Percentiles rank a stretch among this genome's conserved stretches.
phyloP scores from a whole-genome alignment of 805 yeast species.

The Kodamaea nitidulidarum region DNA sequence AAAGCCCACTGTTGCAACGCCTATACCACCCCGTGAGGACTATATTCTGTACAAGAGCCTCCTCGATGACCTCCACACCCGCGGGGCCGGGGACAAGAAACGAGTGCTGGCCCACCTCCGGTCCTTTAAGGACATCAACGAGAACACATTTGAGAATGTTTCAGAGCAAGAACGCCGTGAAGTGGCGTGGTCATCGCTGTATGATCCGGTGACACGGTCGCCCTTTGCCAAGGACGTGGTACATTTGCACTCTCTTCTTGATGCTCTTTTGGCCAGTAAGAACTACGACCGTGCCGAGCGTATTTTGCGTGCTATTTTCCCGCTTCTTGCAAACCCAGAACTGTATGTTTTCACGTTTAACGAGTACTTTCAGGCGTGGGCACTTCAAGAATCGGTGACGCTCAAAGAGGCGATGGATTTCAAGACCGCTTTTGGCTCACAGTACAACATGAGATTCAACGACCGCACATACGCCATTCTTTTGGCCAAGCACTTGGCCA shows the following conservation, averaged over 20 bases:
- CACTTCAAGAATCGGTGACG: conserved; percentile 37
- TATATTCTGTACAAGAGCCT: conserved; percentile 11
- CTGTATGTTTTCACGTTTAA: conserved; percentile 66
- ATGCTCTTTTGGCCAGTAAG: conserved; percentile 66
- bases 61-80: conserved; percentile 13
- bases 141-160: conserved; percentile 8
- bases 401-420: conserved; percentile 43
- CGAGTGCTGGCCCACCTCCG: conserved; percentile 10
- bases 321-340: conserved; percentile 35
- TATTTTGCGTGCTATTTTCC: conserved; percentile 59
- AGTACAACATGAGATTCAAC: conserved; percentile 33
- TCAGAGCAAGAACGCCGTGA: conserved; percentile 14
- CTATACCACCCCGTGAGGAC: background rate
- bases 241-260: conserved; percentile 72
- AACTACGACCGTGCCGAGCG: conserved; percentile 68
- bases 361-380: conserved; percentile 48
- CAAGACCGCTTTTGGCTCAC: conserved; percentile 28
- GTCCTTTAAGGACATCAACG: conserved; percentile 13
- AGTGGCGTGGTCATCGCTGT: conserved; percentile 37
- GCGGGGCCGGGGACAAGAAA: conserved; percentile 6
- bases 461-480: conserved; percentile 60
- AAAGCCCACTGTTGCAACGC: background rate
- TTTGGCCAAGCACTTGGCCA: conserved; percentile 36
- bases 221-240: conserved; percentile 54
- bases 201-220: conserved; percentile 39